phyloP scores from a whole-genome alignment of 768 basidiomycete species.

The Phanerodontia chrysosporium region DNA sequence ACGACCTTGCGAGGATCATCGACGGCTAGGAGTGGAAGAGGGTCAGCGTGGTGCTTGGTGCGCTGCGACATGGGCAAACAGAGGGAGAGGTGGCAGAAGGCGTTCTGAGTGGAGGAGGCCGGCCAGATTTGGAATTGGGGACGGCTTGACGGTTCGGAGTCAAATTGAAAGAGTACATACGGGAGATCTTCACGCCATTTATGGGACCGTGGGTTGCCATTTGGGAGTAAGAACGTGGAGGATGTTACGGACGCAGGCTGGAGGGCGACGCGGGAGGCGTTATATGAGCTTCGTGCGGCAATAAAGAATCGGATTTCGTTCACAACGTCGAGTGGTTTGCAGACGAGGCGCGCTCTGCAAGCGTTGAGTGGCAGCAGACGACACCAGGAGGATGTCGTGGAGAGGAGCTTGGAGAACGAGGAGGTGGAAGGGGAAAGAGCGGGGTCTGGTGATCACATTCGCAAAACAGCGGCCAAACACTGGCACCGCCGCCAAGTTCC shows the following conservation, averaged over 20 bases:
- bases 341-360: not conserved
- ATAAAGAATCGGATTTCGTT: not conserved
- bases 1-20: conserved; percentile 97
- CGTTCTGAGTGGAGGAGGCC: conserved; percentile 20
- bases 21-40: conserved; percentile 47
- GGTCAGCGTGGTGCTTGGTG: conserved; percentile 7
- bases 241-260: conserved; percentile 24
- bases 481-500: conserved; percentile 7
- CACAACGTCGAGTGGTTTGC: not conserved
- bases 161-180: conserved; percentile 43
- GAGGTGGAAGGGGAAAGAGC: conserved; percentile 12
- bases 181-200: conserved; percentile 84
- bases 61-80: conserved; percentile 4
- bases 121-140: conserved; percentile 7
- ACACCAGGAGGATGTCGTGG: not conserved
- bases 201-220: conserved; percentile 80
- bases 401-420: conserved; percentile 4
- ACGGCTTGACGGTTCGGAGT: conserved; percentile 6
- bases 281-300: not conserved
- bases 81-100: conserved; percentile 12
- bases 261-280: conserved; percentile 10
- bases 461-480: conserved; percentile 11
- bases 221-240: conserved; percentile 6
- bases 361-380: not conserved
- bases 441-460: conserved; percentile 16